Evolutionary conservation across 2,329 filamentous ascomycete species (phyloP), one percentile per base, ranked within the genome.

Genomic region (Botrytis hyacinthi): DNA sequence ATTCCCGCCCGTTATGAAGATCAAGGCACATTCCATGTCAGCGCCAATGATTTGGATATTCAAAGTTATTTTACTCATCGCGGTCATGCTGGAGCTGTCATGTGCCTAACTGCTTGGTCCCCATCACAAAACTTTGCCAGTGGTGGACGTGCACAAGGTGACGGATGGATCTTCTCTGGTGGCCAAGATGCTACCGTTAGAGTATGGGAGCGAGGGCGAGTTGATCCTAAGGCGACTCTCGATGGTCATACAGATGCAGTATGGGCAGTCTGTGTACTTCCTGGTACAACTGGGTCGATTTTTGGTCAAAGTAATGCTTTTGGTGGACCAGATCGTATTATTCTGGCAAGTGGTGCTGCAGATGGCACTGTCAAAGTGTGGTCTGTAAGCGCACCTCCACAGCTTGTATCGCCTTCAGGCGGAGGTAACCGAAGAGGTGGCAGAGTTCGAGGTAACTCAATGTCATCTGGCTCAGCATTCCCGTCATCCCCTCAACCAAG

Each of bases 81-180:
- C 73, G 96, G 96, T 16, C 96, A 99, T 80, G 89, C 91, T n/a
- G 95, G 96, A 4, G 90, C 94, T 3, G 95, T 99, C 3, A 92
- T 97, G 59, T 94, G 90, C 61, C 84, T 99, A 40, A 91, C 95
- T 0, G 92, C 95, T 5, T 98, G 94, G 87, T 94, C 94, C 3
- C 91, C 94, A 3, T 91, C 93, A 2, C 93, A 93, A 40, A 96
- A 93, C 80, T 97, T 98, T 81, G 92, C 93, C 12, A 97, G 94
- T 29, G 93, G 95, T 51, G 94, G 95, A 10, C 90, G 95, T 76
- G 93, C 93, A 12, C 90, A 92, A 78, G 95, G 95, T 46, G 96
- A 98, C 78, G 96, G 96, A 42, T 99, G 96, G 96, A 95, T 99
- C 77, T 99, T 99, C 83, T 98, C 95, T 8, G 96, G 96, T 75